Evolutionary conservation across 75 land plant genomes (phyloP).

Genomic region (Selaginella moellendorffii): DNA sequence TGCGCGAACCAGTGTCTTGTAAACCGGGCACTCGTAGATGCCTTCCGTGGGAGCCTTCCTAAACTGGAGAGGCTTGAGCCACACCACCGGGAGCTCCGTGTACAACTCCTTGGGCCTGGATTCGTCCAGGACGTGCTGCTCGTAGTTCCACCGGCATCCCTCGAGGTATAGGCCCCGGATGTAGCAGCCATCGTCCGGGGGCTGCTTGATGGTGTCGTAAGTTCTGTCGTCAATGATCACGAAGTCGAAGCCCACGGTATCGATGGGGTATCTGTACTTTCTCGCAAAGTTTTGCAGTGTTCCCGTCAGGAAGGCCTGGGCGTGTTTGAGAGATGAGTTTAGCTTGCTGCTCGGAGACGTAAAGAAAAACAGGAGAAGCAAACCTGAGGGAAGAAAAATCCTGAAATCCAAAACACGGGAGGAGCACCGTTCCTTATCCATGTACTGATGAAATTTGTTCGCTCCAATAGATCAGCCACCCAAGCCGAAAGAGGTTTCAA

Average conservation of each 20-base stretch:
- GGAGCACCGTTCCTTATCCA: constrained; percentile 28
- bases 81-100: constrained; percentile 24
- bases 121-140: constrained; percentile 17
- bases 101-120: constrained; percentile 28
- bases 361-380: neutral
- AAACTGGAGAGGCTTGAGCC: constrained; percentile 25
- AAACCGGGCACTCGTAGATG: constrained; percentile 30
- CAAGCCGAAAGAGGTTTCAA: constrained; percentile 26
- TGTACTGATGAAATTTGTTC: constrained; percentile 16
- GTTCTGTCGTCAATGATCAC: constrained; percentile 13
- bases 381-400: constrained; percentile 32
- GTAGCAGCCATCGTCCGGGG: constrained; percentile 26
- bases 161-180: constrained; percentile 26
- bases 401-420: constrained; percentile 25
- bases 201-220: constrained; percentile 7
- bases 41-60: constrained; percentile 18
- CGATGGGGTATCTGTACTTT: constrained; percentile 23
- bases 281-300: constrained; percentile 32
- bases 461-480: constrained; percentile 25
- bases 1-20: constrained; percentile 28
- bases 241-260: constrained; percentile 27
- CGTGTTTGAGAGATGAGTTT: too few relatives aligned
- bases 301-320: constrained; percentile 29
- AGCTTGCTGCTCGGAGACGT: neutral
- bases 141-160: constrained; percentile 28